A percentile compares a stretch with the other conserved stretches of the same genome.
Conservation (phyloP, 75 land plant genomes). For the Cunninghamia lanceolata region DNA sequence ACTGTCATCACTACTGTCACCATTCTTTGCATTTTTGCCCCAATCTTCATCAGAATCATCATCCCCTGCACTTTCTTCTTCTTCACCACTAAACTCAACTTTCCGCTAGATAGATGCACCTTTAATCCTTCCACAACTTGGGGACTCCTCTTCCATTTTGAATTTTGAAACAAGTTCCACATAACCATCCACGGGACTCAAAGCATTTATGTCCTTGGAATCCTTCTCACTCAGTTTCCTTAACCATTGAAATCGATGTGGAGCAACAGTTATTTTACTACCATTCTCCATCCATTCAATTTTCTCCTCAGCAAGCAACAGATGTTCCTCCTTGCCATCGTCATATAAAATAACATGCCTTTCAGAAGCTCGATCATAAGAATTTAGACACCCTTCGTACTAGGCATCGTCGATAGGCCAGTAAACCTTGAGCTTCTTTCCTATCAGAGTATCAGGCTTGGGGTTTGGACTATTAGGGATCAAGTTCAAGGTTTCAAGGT, state of each 20-base stretch:
- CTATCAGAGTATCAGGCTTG: constrained; percentile 20
- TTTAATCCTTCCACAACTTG: neutral
- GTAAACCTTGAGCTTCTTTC: constrained; percentile 63
- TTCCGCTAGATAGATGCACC: neutral
- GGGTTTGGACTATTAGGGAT: neutral
- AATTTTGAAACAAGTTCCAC: too few relatives aligned
- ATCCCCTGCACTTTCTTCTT: constrained; percentile 27
- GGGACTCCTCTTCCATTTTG: constrained; percentile 7
- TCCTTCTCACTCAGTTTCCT: too few relatives aligned
- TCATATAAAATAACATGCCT: constrained; percentile 69
- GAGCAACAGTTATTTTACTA: neutral
- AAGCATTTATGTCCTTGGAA: too few relatives aligned
- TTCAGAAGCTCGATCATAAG: constrained; percentile 35
- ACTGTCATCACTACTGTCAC: constrained; percentile 10
- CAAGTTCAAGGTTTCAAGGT: neutral
- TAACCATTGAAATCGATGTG: too few relatives aligned
- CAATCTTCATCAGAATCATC: constrained; percentile 58
- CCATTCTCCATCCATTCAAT: constrained; percentile 56
- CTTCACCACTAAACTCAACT: too few relatives aligned
- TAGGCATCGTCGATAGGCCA: constrained; percentile 88
- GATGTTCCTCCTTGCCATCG: constrained; percentile 73
- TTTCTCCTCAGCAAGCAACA: constrained; percentile 62
- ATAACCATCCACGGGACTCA: too few relatives aligned
- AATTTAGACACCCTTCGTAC: constrained; percentile 70
- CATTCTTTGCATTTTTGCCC: constrained; percentile 40